phyloP scores from a whole-genome alignment of 768 basidiomycete species.

The Boletus tomentosulus region DNA sequence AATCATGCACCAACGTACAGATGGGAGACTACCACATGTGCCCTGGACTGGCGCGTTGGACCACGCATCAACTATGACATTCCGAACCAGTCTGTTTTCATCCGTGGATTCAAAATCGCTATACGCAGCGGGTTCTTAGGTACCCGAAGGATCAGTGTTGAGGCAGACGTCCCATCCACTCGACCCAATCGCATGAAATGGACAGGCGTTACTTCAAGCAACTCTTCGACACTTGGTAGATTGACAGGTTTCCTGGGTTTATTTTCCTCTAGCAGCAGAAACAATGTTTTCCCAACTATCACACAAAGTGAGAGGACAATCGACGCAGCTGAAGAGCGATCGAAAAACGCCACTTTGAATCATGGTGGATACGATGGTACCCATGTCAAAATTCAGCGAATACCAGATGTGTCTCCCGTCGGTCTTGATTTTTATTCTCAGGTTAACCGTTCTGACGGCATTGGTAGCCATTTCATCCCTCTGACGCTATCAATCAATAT shows the following conservation, averaged over 20 bases:
- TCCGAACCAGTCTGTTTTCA: slow-evolving; percentile 26
- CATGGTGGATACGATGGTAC: background rate
- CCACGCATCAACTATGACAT: background rate
- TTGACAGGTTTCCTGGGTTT: background rate
- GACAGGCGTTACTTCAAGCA: background rate
- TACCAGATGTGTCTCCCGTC: background rate
- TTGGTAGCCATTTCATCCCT: slow-evolving; percentile 9
- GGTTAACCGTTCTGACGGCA: background rate
- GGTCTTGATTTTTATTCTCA: background rate
- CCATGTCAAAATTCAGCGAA: background rate
- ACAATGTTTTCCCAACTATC: background rate
- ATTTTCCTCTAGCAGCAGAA: background rate
- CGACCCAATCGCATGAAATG: background rate
- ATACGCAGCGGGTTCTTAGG: background rate
- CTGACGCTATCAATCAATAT: slow-evolving; percentile 10
- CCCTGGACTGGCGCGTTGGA: slow-evolving; percentile 11
- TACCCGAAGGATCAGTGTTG: background rate
- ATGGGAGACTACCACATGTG: slow-evolving; percentile 7
- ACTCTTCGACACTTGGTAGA: background rate
- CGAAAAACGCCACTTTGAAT: no score
- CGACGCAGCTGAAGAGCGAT: background rate
- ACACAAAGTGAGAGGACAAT: background rate
- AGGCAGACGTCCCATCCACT: background rate
- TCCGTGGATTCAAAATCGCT: slow-evolving; percentile 25
- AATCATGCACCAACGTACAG: slow-evolving; percentile 2